phyloP scores from a whole-genome alignment of 2,329 filamentous ascomycete genomes.

The Exophiala viscosa region DNA sequence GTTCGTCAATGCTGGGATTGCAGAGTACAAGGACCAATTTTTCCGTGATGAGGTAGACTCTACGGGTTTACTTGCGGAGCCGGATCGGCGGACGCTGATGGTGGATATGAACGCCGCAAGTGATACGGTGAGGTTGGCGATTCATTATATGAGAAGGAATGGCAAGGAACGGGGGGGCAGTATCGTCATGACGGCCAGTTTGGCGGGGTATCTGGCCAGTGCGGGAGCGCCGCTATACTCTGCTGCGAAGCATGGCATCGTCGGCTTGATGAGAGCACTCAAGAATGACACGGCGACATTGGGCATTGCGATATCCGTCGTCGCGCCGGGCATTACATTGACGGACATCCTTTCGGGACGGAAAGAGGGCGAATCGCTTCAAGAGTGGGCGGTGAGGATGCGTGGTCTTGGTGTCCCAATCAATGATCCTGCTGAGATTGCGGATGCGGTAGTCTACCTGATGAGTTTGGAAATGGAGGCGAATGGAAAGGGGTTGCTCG shows the following conservation, averaged over 20 bases:
- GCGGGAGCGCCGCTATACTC: conserved; percentile 48
- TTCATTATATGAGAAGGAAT: conserved; percentile 43
- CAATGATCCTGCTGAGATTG: conserved; percentile 45
- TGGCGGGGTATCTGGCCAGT: conserved; percentile 49
- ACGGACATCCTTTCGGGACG: conserved; percentile 43
- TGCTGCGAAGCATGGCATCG: conserved; percentile 50
- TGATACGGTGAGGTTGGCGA: conserved; percentile 47
- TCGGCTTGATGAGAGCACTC: conserved; percentile 49
- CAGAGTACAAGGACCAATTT: conserved; percentile 49
- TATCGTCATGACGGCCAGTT: conserved; percentile 47
- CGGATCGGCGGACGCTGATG: conserved; percentile 43
- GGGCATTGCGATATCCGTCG: conserved; percentile 44
- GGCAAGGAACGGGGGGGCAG: conserved; percentile 38
- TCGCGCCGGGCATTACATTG: conserved; percentile 49
- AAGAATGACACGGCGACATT: conserved; percentile 48
- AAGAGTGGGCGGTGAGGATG: conserved; percentile 45
- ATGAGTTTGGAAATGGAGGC: conserved; percentile 42
- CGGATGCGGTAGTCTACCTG: conserved; percentile 44
- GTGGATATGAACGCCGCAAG: conserved; percentile 47
- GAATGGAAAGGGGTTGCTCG: conserved; percentile 46
- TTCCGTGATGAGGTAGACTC: conserved; percentile 45
- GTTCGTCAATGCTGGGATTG: conserved; percentile 50
- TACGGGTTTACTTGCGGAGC: conserved; percentile 43
- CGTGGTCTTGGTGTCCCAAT: conserved; percentile 44
- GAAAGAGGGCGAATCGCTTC: conserved; percentile 33